Base-by-base conservation (phyloP, 129 eudicot genomes). In the Pseudognaphalium luteoalbum region DNA sequence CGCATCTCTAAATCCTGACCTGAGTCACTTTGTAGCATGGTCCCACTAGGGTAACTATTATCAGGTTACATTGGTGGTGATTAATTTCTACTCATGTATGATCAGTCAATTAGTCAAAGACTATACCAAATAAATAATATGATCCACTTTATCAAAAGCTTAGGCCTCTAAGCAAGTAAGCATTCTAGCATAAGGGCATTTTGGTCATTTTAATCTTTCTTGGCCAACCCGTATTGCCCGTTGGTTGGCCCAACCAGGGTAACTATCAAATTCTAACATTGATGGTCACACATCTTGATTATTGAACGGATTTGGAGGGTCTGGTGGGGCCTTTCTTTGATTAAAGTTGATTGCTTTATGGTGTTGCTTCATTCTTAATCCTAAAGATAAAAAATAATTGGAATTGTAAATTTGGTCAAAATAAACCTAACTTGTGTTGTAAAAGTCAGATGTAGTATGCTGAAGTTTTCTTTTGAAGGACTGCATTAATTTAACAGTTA, bases 381-480 rank as follows among this genome's bases (percentile, higher is more conserved):
- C 61, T 71, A 79, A 78, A 62, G 82, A 57, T 60, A 41, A 54
- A 67, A 66, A 42, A 47, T 11, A 47, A 47, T 3, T 47, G 54
- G 77, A 70, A 75, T 73, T 77, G 69, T 59, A 78, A 73, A 67
- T 87, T 87, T 87, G 84, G 92, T 84, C 90, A 90, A 84, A 83
- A 79, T 66, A 73, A 84, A 83, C 95, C 92, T 80, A 86, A 86
- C 89, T 44, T 83, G 65, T 81, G 57, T 41, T 71, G 66, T 51
- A 79, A 89, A 74, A 88, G 97, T 93, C 98, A 93, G 58, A 88
- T 75, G 66, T 51, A 78, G 66, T 74, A 73, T 82, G 85, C 73
- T 78, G 83, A 52, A 58, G 51, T 21, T 66, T 52, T 76, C 51
- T 79, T 86, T 84, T 80, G 88, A 66, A 44, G 83, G 77, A 82